These are phyloP conservation scores for Candida silvicultrix DNA, from an alignment of 805 yeast genomes.

Conservation along the genomic window DNA sequence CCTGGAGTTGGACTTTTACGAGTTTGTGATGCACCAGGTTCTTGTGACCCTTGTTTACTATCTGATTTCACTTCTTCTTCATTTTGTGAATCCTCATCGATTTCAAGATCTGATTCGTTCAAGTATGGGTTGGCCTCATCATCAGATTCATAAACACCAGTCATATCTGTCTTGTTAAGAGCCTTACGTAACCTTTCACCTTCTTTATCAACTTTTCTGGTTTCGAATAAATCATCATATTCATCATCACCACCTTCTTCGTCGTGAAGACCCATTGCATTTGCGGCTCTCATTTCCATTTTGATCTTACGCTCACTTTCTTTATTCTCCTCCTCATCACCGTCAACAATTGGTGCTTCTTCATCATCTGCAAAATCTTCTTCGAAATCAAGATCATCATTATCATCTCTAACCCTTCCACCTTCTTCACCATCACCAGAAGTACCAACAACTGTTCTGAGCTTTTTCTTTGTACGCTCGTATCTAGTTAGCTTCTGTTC, in stretches of 20 bases:
- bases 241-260: slow-evolving; percentile 52
- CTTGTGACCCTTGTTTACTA: slow-evolving; percentile 21
- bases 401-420: slow-evolving; percentile 53
- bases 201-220: slow-evolving; percentile 80
- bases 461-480: slow-evolving; percentile 38
- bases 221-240: slow-evolving; percentile 67
- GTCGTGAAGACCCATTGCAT: slow-evolving; percentile 59
- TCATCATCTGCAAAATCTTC: slow-evolving; percentile 98
- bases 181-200: slow-evolving; percentile 84
- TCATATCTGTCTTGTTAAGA: slow-evolving; percentile 77
- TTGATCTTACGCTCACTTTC: slow-evolving; percentile 81
- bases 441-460: slow-evolving; percentile 43
- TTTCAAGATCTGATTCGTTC: slow-evolving; percentile 60
- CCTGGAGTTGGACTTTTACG: slow-evolving; percentile 15
- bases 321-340: slow-evolving; percentile 90
- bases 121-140: slow-evolving; percentile 81
- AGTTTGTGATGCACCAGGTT: slow-evolving; percentile 8
- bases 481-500: slow-evolving; percentile 45
- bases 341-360: slow-evolving; percentile 96
- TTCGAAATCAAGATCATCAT: slow-evolving; percentile 89
- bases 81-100: neutral
- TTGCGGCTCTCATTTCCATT: slow-evolving; percentile 78
- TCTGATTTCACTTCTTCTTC: slow-evolving; percentile 27
- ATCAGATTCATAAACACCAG: slow-evolving; percentile 71
- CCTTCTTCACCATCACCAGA: slow-evolving; percentile 27